Base-by-base conservation (phyloP, 306 rosid species). In the Vigna hirtella region DNA sequence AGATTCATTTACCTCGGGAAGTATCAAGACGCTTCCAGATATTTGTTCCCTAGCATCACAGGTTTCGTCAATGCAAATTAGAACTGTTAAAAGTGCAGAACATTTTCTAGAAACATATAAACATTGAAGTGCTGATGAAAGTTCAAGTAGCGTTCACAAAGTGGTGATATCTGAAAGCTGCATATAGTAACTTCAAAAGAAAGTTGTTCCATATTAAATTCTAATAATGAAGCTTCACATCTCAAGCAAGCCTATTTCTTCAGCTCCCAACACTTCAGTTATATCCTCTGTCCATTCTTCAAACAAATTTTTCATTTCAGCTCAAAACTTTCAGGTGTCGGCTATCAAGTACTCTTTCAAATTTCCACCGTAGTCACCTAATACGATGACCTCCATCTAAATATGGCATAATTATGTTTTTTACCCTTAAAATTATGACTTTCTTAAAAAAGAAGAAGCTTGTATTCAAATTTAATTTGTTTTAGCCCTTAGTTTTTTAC, bases 51-150 rank as follows among this genome's bases (percentile, higher is more conserved):
- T 7, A 5, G 38, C 38, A 14, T 38, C 55, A 63, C 47, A 45
- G 38, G n/a, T 70, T 80, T 75, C 50, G 34, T 17, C 38, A 56
- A 49, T 40, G 43, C 48, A 78, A 64, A 82, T 76, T 43, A 28
- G 17, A 40, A 51, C 4, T 12, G 40, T 18, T 63, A 62, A 42
- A 38, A 66, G 30, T 61, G 20, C 70, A 61, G 16, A 9, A 56
- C 65, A 24, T 57, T 26, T 26, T 24, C 9, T 26, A 43, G 45
- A 59, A 24, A 74, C 28, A 16, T 28, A 32, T 16, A 28, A 22
- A 56, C 55, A n/a, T 30, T 11, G 47, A n/a, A 15, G 47, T 49
- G 28, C 74, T 49, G 45, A 49, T 26, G 26, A 70, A 49, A 48
- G 16, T 16, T 48, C 13, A 28, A 70, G 74, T 49, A 50, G 28